A percentile compares a stretch with the other conserved stretches of the same genome.
Evolutionary conservation across 2,329 filamentous ascomycete species (phyloP).

Genomic region (Pyricularia sp.): DNA sequence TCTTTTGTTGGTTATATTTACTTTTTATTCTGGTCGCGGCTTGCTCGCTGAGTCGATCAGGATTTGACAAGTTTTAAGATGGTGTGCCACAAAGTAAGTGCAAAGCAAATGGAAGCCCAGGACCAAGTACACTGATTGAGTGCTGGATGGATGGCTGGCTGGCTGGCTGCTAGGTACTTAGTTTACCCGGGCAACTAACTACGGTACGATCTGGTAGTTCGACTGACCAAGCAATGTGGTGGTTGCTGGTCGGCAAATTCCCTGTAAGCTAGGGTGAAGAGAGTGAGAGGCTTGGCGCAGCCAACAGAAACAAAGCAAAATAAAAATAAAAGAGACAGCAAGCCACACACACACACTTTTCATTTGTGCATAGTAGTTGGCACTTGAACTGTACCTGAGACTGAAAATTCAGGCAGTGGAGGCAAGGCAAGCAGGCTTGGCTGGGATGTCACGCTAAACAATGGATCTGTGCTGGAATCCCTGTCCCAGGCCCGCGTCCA

Average conservation of each 20-base stretch:
- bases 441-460: neutral
- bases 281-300: neutral
- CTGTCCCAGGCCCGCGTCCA: neutral
- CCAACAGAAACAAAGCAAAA: neutral
- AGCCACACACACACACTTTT: neutral
- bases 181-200: too few species aligned
- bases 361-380: conserved; percentile 1
- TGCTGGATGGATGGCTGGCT: neutral
- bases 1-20: neutral
- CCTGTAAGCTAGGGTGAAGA: neutral
- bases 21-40: neutral
- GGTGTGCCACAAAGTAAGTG: neutral
- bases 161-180: too few species aligned
- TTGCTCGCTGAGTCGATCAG: neutral
- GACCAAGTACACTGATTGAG: neutral
- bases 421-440: neutral
- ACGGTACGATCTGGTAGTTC: too few species aligned
- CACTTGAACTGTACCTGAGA: neutral
- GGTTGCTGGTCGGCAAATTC: neutral
- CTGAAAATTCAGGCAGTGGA: neutral
- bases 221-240: neutral
- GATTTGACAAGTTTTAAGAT: neutral
- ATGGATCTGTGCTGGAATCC: neutral
- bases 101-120: neutral
- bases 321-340: neutral